Base-by-base conservation (phyloP, 371 early-diverging fungal genomes). In the Mortierella sp. region DNA sequence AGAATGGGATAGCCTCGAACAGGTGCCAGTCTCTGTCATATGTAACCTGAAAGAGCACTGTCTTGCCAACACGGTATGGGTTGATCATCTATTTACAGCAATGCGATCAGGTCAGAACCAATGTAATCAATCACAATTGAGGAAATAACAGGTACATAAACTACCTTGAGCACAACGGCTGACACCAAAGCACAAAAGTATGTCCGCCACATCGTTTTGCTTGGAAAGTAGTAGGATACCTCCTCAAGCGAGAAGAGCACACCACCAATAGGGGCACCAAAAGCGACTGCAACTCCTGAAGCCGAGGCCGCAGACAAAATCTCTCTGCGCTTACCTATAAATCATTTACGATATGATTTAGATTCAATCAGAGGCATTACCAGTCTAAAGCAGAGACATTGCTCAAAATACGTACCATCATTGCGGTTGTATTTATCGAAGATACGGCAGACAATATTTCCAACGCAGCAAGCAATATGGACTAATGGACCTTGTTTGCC, bases 401-500 rank as follows among this genome's bases (percentile, higher is more conserved):
- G 5, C 2, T 45, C 10, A 2, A n/a, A 2, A n/a, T 31, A n/a
- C 55, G 26, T 90, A 87, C 93, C 94, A 86, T 95, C 94, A 73
- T 94, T 95, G 22, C 88, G 88, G 61, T 90, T 87, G 82, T 92
- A 97, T 83, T 95, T 95, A 64, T 86, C 87, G 84, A 96, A 97
- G 64, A 93, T 84, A 42, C 96, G 87, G 1, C 96, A 91, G 29
- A 94, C 85, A 12, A 97, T 92, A 84, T 97, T 96, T 28, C 97
- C 97, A 23, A 97, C 89, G 75, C 96, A 95, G 65, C 95, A 93
- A 0, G 96, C 92, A 68, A 98, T 94, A 82, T 98, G 98, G 2
- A 99, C 97, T 45, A 97, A 88, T 0, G 99, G 97, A 0, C 98
- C 99, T 84, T 99, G 97, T 81, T 96, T 96, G 40, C 99, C 99